Conservation (phyloP, 371 early-diverging fungal genomes). For the Parasitella parasitica region DNA sequence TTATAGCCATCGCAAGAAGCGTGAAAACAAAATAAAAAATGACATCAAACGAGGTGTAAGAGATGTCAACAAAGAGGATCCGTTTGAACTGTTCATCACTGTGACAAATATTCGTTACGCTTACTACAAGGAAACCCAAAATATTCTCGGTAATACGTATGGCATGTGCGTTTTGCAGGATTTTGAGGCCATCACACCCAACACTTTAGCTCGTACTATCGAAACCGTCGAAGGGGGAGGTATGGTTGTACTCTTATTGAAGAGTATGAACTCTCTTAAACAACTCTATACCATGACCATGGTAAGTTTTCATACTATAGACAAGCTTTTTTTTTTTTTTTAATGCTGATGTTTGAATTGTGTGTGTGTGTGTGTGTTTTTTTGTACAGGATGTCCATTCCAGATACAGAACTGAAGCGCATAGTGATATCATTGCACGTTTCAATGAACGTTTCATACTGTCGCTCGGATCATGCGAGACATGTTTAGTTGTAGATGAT, state of each 20-base stretch:
- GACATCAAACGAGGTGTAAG: constrained; percentile 88
- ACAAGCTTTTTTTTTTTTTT: no score
- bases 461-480: constrained; percentile 88
- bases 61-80: constrained; percentile 91
- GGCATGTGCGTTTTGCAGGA: constrained; percentile 99
- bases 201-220: constrained; percentile 94
- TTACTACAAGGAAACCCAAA: constrained; percentile 98
- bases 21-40: constrained; percentile 90
- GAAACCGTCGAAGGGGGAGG: constrained; percentile 99
- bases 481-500: constrained; percentile 95
- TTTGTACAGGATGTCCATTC: constrained; percentile 81
- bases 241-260: constrained; percentile 90
- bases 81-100: constrained; percentile 94
- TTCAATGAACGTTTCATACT: constrained; percentile 98
- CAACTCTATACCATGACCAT: constrained; percentile 98
- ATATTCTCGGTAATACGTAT: constrained; percentile 97
- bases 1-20: constrained; percentile 89
- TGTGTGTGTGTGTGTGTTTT: neutral
- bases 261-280: constrained; percentile 92
- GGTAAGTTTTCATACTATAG: constrained; percentile 62
- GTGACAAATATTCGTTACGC: constrained; percentile 96
- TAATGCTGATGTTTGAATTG: neutral
- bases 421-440: constrained; percentile 91
- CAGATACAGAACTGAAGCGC: constrained; percentile 92
- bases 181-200: constrained; percentile 98